Base-by-base conservation (phyloP, 495 filamentous ascomycete species). In the Bombardia bombarda region DNA sequence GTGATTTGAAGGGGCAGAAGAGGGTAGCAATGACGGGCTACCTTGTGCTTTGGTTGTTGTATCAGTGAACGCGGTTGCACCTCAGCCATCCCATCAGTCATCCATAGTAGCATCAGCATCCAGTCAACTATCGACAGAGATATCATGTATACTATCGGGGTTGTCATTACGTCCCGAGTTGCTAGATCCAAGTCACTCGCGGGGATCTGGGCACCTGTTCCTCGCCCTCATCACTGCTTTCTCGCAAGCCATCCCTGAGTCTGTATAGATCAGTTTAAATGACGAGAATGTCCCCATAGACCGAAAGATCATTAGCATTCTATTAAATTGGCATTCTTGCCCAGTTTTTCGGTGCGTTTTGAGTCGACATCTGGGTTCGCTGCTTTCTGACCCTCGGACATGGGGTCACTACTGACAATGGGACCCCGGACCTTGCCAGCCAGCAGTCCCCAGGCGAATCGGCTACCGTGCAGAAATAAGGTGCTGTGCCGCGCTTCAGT, bases 231-330 rank as follows among this genome's bases (percentile, higher is more conserved):
- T n/a, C n/a, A n/a, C n/a, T n/a, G n/a, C n/a, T 41, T 44, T 22
- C 50, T 53, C 50, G 51, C 43, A 53, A 48, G 46, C 41, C 28
- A 53, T 51, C 50, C 53, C 53, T 56, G 51, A 7, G 54, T 53
- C 44, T 42, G 53, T 43, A 26, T 10, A 28, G 10, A 28, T 7
- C 9, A 28, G n/a, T n/a, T 28, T 13, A 28, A 28, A 28, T 8
- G 26, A 8, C 9, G 9, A 20, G 30, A 33, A 38, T 20, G 25
- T 26, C 21, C 41, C 40, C 17, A 8, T 16, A 19, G 33, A 33
- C 24, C 45, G 41, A 33, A 40, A 32, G n/a, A n/a, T n/a, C n/a
- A n/a, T n/a, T n/a, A n/a, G n/a, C n/a, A n/a, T n/a, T n/a, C n/a
- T n/a, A n/a, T n/a, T n/a, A n/a, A n/a, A n/a, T n/a, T n/a, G n/a